Evolutionary conservation across 2,329 filamentous ascomycete genomes (phyloP).

Genomic region (Colletotrichum trifolii): DNA sequence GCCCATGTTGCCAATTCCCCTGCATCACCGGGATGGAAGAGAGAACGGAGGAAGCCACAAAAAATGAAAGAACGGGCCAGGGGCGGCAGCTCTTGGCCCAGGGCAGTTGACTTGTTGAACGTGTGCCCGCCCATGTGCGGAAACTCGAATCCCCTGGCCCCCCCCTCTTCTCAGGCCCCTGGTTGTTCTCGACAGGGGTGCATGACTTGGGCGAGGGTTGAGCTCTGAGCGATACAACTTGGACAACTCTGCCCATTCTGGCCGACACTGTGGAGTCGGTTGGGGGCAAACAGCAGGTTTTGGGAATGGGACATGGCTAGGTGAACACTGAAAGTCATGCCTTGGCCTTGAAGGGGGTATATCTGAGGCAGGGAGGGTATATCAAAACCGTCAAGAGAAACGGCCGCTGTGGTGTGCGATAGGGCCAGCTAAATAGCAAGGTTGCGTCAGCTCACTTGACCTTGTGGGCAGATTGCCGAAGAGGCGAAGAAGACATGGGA

Average conservation of each 20-base stretch:
- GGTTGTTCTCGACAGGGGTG: slow-evolving; percentile 22
- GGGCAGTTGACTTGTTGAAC: slow-evolving; percentile 34
- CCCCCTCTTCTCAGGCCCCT: slow-evolving; percentile 1
- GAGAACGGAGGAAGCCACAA: slow-evolving; percentile 18
- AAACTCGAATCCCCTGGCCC: slow-evolving; percentile 28
- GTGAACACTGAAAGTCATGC: slow-evolving; percentile 32
- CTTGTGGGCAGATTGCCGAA: slow-evolving; percentile 37
- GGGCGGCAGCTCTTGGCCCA: slow-evolving; percentile 37
- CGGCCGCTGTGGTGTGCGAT: slow-evolving; percentile 32
- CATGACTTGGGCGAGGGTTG: slow-evolving; percentile 24
- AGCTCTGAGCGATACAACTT: slow-evolving; percentile 26
- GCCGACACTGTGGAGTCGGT: slow-evolving; percentile 24
- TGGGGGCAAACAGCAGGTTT: slow-evolving; percentile 36
- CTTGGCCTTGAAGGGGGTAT: slow-evolving; percentile 37
- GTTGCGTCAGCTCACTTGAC: slow-evolving; percentile 32
- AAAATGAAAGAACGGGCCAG: slow-evolving; percentile 24
- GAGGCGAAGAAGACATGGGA: slow-evolving; percentile 22
- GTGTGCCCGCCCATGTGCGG: slow-evolving; percentile 21
- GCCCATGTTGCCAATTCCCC: slow-evolving; percentile 26
- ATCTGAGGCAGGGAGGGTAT: slow-evolving; percentile 38
- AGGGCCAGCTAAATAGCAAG: slow-evolving; percentile 35
- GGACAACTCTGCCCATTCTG: slow-evolving; percentile 30
- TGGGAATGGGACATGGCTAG: slow-evolving; percentile 28
- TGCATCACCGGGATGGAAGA: slow-evolving; percentile 34
- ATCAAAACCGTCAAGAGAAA: slow-evolving; percentile 34